Percentiles rank a stretch among this genome's conserved stretches.
phyloP scores from a whole-genome alignment of 2,329 filamentous ascomycete genomes.

The Colletotrichum filicis region DNA sequence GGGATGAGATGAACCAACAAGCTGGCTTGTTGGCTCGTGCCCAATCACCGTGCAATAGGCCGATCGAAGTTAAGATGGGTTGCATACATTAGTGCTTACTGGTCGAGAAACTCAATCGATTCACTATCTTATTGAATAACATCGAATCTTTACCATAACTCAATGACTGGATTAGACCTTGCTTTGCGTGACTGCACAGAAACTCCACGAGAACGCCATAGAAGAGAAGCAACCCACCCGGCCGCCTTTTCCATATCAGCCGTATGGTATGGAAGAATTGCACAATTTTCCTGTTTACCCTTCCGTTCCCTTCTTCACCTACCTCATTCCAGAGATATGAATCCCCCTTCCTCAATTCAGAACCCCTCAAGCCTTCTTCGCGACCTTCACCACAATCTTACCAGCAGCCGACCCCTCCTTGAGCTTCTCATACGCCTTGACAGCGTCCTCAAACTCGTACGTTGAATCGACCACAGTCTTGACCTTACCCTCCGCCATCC shows the following conservation, averaged over 20 bases:
- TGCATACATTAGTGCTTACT: conserved; percentile 24
- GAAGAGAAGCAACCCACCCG: background rate
- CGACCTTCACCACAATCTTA: conserved; percentile 64
- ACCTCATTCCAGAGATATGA: no score
- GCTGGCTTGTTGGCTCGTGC: background rate
- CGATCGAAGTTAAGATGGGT: no score
- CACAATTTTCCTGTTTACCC: background rate
- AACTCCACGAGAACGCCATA: background rate
- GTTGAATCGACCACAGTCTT: conserved; percentile 65
- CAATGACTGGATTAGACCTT: background rate
- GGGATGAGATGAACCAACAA: background rate
- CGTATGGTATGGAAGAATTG: background rate
- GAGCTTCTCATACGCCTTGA: conserved; percentile 67
- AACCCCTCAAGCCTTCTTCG: conserved; percentile 21
- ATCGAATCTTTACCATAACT: background rate
- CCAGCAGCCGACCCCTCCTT: conserved; percentile 69
- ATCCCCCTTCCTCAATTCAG: background rate
- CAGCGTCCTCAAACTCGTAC: conserved; percentile 66
- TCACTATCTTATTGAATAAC: background rate
- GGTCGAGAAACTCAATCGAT: conserved; percentile 6
- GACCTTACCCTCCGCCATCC: conserved; percentile 68
- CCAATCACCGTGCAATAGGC: background rate
- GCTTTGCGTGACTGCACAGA: background rate
- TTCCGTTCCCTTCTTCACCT: background rate
- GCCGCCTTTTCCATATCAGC: background rate